Conservation (phyloP, 2,329 filamentous ascomycete genomes). For the Xylariales sp. region DNA sequence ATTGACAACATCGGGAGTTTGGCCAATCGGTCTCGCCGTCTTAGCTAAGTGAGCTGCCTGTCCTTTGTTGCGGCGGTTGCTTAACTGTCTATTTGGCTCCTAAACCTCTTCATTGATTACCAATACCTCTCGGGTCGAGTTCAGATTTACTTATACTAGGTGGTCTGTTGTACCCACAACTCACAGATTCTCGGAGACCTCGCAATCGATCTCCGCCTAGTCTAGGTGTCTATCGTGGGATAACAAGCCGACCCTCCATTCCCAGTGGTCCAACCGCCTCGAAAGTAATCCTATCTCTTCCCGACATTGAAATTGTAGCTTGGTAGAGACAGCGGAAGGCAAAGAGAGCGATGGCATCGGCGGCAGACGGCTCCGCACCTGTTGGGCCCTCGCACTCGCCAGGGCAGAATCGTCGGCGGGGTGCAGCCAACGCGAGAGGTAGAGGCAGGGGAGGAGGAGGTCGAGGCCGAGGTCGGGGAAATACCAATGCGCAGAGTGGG, state of each 20-base stretch:
- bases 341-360: conserved; percentile 30
- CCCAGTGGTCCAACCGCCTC: not conserved
- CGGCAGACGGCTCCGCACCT: conserved; percentile 22
- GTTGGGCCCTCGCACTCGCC: conserved; percentile 29
- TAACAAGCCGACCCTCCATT: not conserved
- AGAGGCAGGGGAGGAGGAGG: conserved; percentile 57
- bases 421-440: conserved; percentile 52
- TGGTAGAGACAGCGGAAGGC: not conserved
- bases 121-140: not conserved
- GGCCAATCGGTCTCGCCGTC: conserved; percentile 7
- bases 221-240: not conserved
- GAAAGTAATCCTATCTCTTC: not conserved
- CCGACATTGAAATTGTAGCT: not conserved
- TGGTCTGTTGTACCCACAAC: not conserved
- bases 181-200: not conserved
- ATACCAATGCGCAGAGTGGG: conserved; percentile 50
- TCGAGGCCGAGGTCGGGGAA: conserved; percentile 54
- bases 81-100: not conserved
- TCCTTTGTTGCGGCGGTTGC: not conserved
- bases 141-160: not conserved
- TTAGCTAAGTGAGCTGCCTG: not conserved
- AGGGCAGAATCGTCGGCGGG: conserved; percentile 44
- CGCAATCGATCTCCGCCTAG: not conserved
- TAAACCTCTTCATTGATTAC: conserved; percentile 4
- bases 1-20: not conserved